Conservation (phyloP, 345 rosid species). For the Cardamine resedifolia region DNA sequence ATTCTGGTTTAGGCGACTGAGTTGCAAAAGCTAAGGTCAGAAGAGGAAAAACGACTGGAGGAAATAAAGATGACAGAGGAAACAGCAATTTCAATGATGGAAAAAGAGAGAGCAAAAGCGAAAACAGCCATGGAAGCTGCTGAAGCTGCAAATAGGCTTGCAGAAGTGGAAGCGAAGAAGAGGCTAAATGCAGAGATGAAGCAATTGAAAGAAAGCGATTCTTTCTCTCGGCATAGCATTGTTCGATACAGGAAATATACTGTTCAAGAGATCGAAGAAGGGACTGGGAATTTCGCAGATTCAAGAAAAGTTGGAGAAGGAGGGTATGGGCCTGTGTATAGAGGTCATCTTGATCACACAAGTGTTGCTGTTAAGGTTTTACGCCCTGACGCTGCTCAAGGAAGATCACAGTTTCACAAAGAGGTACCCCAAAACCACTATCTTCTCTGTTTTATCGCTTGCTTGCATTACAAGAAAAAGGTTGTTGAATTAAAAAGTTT, state of each 20-base stretch:
- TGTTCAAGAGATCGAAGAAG: constrained; percentile 78
- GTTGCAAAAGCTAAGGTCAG: constrained; percentile 57
- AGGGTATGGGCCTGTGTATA: constrained; percentile 93
- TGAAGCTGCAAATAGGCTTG: constrained; percentile 64
- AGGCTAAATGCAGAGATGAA: constrained; percentile 49
- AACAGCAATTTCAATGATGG: constrained; percentile 54
- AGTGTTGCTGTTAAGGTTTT: constrained; percentile 84
- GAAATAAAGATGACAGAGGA: constrained; percentile 65
- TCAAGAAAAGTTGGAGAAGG: constrained; percentile 88
- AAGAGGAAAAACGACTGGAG: constrained; percentile 66
- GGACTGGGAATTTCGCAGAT: constrained; percentile 50
- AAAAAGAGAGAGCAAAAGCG: constrained; percentile 61
- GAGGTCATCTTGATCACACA: constrained; percentile 83
- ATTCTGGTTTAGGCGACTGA: constrained; percentile 55
- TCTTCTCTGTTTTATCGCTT: background rate
- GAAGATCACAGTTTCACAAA: constrained; percentile 77
- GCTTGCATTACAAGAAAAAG: constrained; percentile 16
- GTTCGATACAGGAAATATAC: constrained; percentile 65
- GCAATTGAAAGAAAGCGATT: constrained; percentile 46
- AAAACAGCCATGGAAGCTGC: constrained; percentile 74
- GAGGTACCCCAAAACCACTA: constrained; percentile 54
- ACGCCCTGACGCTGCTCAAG: constrained; percentile 94
- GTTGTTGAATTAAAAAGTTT: background rate
- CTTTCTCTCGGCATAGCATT: constrained; percentile 33
- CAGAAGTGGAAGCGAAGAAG: constrained; percentile 56